Percentiles rank a stretch among this genome's conserved stretches.
Conservation (phyloP, 169 alveolate genomes). For the Amoebophrya sp. region DNA sequence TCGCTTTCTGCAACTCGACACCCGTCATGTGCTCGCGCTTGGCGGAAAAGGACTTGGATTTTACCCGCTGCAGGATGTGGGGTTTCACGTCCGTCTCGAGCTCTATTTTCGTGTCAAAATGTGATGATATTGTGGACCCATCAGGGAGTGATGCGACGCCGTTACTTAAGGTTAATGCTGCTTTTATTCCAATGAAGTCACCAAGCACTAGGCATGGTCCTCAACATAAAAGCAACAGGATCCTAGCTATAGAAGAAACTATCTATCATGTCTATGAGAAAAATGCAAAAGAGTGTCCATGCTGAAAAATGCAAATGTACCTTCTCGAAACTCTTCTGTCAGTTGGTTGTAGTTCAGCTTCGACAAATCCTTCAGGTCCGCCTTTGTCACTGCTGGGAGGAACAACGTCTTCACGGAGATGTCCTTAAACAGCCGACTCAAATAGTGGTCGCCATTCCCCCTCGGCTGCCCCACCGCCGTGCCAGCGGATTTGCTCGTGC, state of each 20-base stretch:
- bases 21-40: background rate
- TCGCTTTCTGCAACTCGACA: background rate
- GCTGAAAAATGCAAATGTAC: too few species aligned
- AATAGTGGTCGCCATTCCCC: background rate
- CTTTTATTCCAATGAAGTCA: too few species aligned
- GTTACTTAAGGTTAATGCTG: too few species aligned
- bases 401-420: background rate
- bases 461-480: background rate
- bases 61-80: background rate
- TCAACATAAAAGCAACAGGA: too few species aligned
- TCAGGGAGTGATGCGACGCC: too few species aligned
- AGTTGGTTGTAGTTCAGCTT: background rate
- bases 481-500: too few species aligned
- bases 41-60: background rate
- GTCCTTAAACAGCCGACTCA: background rate
- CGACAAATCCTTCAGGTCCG: background rate
- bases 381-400: background rate
- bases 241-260: too few species aligned
- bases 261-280: too few species aligned
- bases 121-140: too few species aligned
- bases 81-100: background rate
- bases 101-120: too few species aligned
- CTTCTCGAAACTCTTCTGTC: background rate
- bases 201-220: too few species aligned
- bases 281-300: too few species aligned